phyloP scores from a whole-genome alignment of 305 asterid species.

The Petunia hybrid region DNA sequence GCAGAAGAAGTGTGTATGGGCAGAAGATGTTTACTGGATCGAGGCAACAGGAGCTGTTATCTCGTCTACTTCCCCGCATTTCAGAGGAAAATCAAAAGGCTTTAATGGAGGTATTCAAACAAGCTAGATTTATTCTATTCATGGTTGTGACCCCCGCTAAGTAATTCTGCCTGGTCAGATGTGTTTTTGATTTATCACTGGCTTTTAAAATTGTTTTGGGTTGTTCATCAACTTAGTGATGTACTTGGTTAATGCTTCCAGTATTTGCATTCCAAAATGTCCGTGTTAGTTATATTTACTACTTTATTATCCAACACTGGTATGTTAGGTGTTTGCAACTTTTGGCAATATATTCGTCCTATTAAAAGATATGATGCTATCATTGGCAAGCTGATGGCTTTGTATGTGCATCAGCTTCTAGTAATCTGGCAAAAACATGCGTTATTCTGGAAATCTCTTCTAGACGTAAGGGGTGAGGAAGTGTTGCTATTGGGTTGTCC shows the following conservation, averaged over 20 bases:
- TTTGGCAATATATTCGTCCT: slow-evolving; percentile 1
- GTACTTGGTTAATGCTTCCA: slow-evolving; percentile 19
- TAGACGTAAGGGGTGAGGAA: neutral
- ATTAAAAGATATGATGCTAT: slow-evolving; percentile 19
- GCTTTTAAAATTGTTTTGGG: slow-evolving; percentile 3
- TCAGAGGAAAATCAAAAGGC: slow-evolving; percentile 56
- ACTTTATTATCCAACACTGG: neutral
- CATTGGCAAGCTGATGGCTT: neutral
- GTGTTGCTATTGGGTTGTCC: neutral
- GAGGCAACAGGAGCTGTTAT: slow-evolving; percentile 71
- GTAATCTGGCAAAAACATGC: slow-evolving; percentile 1
- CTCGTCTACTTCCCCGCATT: slow-evolving; percentile 53
- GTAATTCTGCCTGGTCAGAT: slow-evolving; percentile 2
- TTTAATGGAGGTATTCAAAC: slow-evolving; percentile 59
- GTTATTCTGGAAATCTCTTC: neutral
- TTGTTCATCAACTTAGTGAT: slow-evolving; percentile 7
- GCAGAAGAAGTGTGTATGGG: slow-evolving; percentile 62
- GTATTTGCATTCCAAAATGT: slow-evolving; percentile 6
- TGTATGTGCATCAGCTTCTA: neutral
- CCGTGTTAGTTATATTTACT: neutral
- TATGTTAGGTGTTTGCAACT: neutral
- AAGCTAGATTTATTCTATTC: slow-evolving; percentile 14
- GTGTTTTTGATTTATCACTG: slow-evolving; percentile 20
- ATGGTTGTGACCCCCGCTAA: slow-evolving; percentile 6
- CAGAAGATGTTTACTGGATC: slow-evolving; percentile 70